Conservation (phyloP, 208 protist species). For the Trypanosomatidae sp. region DNA sequence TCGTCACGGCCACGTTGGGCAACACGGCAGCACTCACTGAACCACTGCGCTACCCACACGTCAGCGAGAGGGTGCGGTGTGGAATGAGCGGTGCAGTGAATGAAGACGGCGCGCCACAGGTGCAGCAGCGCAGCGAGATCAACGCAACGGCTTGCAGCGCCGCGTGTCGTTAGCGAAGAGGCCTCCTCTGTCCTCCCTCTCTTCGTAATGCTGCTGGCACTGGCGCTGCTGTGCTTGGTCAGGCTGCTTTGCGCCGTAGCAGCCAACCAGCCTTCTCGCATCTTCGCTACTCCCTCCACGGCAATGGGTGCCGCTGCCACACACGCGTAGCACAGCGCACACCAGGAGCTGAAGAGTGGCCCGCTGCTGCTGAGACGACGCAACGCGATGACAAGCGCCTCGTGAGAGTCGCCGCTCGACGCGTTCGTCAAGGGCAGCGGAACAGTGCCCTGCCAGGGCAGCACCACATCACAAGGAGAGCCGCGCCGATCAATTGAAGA, state of each 20-base stretch:
- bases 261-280: no score
- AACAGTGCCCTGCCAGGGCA: constrained; percentile 19
- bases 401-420: neutral
- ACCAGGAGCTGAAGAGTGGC: constrained; percentile 32
- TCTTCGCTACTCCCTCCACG: no score
- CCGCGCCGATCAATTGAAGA: no score
- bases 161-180: no score
- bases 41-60: constrained; percentile 17
- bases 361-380: constrained; percentile 5
- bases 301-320: neutral
- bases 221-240: no score
- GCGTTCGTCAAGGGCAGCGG: neutral
- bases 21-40: constrained; percentile 23
- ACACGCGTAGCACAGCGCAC: constrained; percentile 18
- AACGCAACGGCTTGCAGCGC: no score
- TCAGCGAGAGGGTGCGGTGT: neutral
- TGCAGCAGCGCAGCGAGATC: no score
- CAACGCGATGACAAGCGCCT: neutral
- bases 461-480: no score
- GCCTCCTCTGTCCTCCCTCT: no score
- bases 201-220: no score
- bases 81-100: no score
- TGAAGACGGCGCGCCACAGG: no score
- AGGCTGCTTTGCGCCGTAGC: neutral
- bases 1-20: constrained; percentile 29